Evolutionary conservation across 192 early-diverging fungal species (phyloP).

Genomic region (Podila epigama): DNA sequence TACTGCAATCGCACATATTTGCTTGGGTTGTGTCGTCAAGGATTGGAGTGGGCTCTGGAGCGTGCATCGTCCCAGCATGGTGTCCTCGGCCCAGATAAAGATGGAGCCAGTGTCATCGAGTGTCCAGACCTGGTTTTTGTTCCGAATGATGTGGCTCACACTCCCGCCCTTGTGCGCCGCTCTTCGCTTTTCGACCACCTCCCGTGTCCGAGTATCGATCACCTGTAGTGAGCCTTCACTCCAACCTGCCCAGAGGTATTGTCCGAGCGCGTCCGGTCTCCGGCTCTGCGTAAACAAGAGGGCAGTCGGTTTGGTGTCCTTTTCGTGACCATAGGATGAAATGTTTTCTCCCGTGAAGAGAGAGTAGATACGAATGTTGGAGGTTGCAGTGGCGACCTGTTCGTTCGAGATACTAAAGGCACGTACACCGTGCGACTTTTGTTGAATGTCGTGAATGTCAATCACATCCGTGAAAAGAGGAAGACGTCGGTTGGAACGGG

Average conservation of each 20-base stretch:
- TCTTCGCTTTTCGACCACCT: conserved; percentile 44
- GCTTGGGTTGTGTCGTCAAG: conserved; percentile 54
- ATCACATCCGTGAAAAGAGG: conserved; percentile 57
- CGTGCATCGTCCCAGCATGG: conserved; percentile 40
- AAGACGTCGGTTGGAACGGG: conserved; percentile 62
- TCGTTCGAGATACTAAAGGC: conserved; percentile 62
- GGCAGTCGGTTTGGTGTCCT: conserved; percentile 57
- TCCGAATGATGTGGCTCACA: conserved; percentile 65
- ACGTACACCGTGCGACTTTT: conserved; percentile 56
- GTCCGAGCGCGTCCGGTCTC: conserved; percentile 59
- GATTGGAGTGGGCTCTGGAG: conserved; percentile 45
- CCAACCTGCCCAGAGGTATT: conserved; percentile 70
- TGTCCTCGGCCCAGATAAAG: conserved; percentile 60
- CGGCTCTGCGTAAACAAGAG: conserved; percentile 65
- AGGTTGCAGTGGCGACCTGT: conserved; percentile 53
- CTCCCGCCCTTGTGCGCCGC: conserved; percentile 37
- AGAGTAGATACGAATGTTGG: conserved; percentile 53
- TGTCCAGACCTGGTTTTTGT: conserved; percentile 68
- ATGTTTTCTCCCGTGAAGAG: conserved; percentile 54
- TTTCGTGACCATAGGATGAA: conserved; percentile 54
- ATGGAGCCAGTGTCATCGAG: conserved; percentile 71
- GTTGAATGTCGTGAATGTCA: conserved; percentile 42
- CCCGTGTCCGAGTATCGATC: conserved; percentile 53
- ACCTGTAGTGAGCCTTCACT: conserved; percentile 68
- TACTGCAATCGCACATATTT: conserved; percentile 59